Percentiles rank a stretch among this genome's conserved stretches.
Evolutionary conservation across 2,329 filamentous ascomycete genomes (phyloP).

Genomic region (Capronia coronata): DNA sequence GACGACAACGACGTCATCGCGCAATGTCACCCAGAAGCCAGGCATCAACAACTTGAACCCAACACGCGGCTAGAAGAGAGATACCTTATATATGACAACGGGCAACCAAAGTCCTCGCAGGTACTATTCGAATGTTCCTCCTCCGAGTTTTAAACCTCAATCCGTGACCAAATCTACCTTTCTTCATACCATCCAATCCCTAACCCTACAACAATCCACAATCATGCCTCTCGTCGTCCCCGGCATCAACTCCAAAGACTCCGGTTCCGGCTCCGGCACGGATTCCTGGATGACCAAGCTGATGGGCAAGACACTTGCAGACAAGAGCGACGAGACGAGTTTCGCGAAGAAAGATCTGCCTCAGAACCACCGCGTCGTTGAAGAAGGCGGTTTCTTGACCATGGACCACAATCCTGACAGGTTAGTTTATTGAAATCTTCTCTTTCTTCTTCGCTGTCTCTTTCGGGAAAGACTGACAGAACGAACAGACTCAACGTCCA

Average conservation of each 20-base stretch:
- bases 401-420: constrained; percentile 40
- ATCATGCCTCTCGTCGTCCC: constrained; percentile 46
- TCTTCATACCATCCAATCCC: neutral
- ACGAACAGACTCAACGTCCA: constrained; percentile 43
- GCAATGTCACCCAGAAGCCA: neutral
- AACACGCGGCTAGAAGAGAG: no score
- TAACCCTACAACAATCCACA: neutral
- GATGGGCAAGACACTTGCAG: constrained; percentile 42
- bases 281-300: constrained; percentile 40
- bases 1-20: neutral
- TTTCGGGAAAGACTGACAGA: no score
- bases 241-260: constrained; percentile 34
- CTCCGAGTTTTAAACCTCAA: no score
- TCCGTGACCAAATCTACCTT: neutral
- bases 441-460: neutral
- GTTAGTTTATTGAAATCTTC: constrained; percentile 32
- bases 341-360: constrained; percentile 45
- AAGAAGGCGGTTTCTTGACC: constrained; percentile 34
- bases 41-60: constrained; percentile 1
- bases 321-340: constrained; percentile 31
- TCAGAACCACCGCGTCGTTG: constrained; percentile 39
- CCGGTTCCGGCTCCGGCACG: neutral
- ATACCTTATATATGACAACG: no score
- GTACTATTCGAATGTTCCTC: no score
- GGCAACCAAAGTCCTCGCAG: no score